Evolutionary conservation across 2,329 filamentous ascomycete species (phyloP), one percentile per base, ranked within the genome.

Genomic region (Pseudopithomyces maydicus): DNA sequence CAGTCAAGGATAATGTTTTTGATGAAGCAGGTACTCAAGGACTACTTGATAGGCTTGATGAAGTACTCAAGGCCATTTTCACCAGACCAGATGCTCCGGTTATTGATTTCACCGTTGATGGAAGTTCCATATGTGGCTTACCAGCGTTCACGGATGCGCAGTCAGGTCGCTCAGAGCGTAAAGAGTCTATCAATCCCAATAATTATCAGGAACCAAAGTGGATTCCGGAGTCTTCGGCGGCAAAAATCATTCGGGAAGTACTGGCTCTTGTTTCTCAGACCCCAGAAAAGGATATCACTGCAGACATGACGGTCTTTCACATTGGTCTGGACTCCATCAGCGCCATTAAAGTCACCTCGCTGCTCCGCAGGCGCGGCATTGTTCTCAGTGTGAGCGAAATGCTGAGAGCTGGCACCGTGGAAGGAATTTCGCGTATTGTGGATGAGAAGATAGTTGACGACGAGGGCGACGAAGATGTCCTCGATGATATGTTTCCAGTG

Each of bases 311-410:
- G 0, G 84, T 97, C 12, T 96, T 95, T 73, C 88, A 95, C 61
- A 82, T 97, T 1, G 93, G 93, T 0, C 84, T 97, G 1, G 93
- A 97, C 72, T 97, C 93, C 0, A 96, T 97, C 73, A 94, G 89
- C 61, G 89, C 92, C 1, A 95, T 97, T 78, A 96, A 95, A 68
- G 87, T 92, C 3, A 86, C 88, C 8, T 84, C 88, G 0, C 79
- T 92, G 7, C 78, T 97, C 3, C 87, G 85, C 41, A 89, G 85
- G 63, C 76, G 81, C 41, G 84, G 81, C 0, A 75, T 97, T 7
- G 74, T 78, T 12, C 73, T 96, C 1, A 82, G 83, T 33, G 89
- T 94, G 2, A 88, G 89, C 41, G 85, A 91, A 38, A 85, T 97
- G 66, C 77, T 96, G 2, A 85, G 80, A 57, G 85, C 88, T 1